phyloP scores from a whole-genome alignment of 2,329 filamentous ascomycete species.

The Thielaviopsis populi region DNA sequence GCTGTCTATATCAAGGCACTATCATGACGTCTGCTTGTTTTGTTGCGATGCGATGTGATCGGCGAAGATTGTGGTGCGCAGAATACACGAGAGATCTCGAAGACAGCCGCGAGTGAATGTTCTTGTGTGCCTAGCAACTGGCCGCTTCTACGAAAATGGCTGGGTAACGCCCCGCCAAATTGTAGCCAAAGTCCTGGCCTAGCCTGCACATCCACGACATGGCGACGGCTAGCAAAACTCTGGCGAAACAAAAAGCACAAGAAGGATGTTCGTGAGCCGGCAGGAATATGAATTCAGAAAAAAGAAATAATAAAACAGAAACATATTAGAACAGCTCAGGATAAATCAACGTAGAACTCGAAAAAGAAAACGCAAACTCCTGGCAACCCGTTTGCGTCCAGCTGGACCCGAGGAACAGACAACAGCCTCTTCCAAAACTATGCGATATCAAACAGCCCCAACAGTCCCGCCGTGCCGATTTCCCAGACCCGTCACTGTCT shows the following conservation, averaged over 20 bases:
- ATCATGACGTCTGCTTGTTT: background rate
- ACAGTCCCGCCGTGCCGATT: background rate
- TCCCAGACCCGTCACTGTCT: background rate
- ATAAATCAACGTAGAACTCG: background rate
- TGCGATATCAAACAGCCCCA: background rate
- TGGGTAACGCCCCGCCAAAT: too few species aligned
- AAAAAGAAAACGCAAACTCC: background rate
- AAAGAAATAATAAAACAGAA: background rate
- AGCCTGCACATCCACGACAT: background rate
- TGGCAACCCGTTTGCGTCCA: background rate
- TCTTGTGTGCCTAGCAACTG: too few species aligned
- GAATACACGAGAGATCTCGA: too few species aligned
- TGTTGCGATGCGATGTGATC: too few species aligned
- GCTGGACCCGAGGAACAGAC: too few species aligned
- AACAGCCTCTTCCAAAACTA: too few species aligned
- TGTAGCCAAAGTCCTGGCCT: background rate
- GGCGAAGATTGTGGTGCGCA: too few species aligned
- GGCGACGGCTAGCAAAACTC: background rate
- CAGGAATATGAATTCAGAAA: background rate
- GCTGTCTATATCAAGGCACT: background rate
- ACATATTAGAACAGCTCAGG: background rate
- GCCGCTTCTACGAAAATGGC: too few species aligned
- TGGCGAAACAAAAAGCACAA: background rate
- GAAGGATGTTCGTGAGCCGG: too few species aligned
- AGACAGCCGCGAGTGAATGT: too few species aligned